Evolutionary conservation across 2,329 filamentous ascomycete genomes (phyloP).

Genomic region (Xylariales sp.): DNA sequence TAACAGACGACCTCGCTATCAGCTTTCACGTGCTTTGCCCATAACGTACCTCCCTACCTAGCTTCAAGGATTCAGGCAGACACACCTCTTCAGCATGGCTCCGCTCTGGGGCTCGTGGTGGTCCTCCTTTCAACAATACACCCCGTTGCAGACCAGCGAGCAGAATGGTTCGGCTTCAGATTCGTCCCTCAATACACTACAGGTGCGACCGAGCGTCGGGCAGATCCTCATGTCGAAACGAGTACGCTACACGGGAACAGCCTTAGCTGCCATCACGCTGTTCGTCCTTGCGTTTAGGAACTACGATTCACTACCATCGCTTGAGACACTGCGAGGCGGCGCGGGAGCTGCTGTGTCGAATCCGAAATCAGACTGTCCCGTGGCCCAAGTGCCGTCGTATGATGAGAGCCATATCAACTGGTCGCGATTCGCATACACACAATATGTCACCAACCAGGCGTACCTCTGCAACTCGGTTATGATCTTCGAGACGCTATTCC

Average conservation of each 20-base stretch:
- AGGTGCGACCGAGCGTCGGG: constrained; percentile 25
- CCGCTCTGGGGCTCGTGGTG: constrained; percentile 25
- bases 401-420: constrained; percentile 31
- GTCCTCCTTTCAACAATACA: constrained; percentile 23
- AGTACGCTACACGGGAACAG: constrained; percentile 23
- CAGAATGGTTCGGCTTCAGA: constrained; percentile 10
- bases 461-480: constrained; percentile 48
- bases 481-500: constrained; percentile 41
- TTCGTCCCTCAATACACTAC: constrained; percentile 22
- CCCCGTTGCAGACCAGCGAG: constrained; percentile 19
- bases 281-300: constrained; percentile 25
- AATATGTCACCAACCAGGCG: constrained; percentile 43
- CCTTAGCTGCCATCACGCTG: constrained; percentile 19
- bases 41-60: too few relatives aligned
- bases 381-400: constrained; percentile 16
- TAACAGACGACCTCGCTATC: too few relatives aligned
- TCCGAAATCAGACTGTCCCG: constrained; percentile 18
- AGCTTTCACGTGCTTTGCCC: too few relatives aligned
- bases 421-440: constrained; percentile 42
- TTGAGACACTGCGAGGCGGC: constrained; percentile 20
- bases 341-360: constrained; percentile 7
- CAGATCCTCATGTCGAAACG: constrained; percentile 33
- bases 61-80: too few relatives aligned
- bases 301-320: constrained; percentile 24
- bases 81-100: constrained; percentile 23